These are phyloP conservation scores for rapeseed (Brassica napus) DNA, from an alignment of 345 rosid species.

Conservation along the genomic window DNA sequence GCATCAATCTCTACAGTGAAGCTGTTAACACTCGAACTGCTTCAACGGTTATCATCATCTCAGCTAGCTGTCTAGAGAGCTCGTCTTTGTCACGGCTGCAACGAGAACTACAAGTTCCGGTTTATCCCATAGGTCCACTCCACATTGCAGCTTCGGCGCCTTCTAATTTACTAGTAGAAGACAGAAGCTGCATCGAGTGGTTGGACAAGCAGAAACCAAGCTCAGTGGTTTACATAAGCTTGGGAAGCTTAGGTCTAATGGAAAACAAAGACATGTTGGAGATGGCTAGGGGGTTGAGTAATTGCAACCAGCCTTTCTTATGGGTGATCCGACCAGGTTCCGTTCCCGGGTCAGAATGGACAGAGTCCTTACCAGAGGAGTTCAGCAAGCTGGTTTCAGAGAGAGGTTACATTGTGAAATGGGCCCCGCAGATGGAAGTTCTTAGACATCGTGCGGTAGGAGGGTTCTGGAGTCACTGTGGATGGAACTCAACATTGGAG, in stretches of 20 bases:
- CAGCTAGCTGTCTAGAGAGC: conserved; percentile 36
- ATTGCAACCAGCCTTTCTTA: conserved; percentile 49
- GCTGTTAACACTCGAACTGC: conserved; percentile 31
- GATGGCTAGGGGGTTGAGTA: conserved; percentile 46
- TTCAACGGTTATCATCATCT: conserved; percentile 37
- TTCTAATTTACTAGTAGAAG: conserved; percentile 45
- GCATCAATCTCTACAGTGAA: conserved; percentile 23
- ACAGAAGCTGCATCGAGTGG: conserved; percentile 52
- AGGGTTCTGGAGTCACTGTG: conserved; percentile 56
- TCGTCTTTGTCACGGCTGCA: conserved; percentile 32
- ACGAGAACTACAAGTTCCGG: conserved; percentile 31
- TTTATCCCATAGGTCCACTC: conserved; percentile 42
- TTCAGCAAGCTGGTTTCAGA: conserved; percentile 32
- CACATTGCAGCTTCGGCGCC: conserved; percentile 35
- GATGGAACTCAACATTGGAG: conserved; percentile 56
- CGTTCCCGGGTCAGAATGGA: conserved; percentile 29
- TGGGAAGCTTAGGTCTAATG: conserved; percentile 54
- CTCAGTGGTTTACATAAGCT: conserved; percentile 61
- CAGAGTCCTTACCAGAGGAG: conserved; percentile 39
- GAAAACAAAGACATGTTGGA: conserved; percentile 32
- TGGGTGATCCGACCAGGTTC: conserved; percentile 53
- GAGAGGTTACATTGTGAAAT: conserved; percentile 48
- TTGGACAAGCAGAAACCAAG: conserved; percentile 42
- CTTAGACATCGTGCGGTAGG: conserved; percentile 49
- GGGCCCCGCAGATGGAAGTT: conserved; percentile 58